These are phyloP conservation scores for Solanum appendiculatum DNA, from an alignment of 257 asterid species.

Conservation along the genomic window DNA sequence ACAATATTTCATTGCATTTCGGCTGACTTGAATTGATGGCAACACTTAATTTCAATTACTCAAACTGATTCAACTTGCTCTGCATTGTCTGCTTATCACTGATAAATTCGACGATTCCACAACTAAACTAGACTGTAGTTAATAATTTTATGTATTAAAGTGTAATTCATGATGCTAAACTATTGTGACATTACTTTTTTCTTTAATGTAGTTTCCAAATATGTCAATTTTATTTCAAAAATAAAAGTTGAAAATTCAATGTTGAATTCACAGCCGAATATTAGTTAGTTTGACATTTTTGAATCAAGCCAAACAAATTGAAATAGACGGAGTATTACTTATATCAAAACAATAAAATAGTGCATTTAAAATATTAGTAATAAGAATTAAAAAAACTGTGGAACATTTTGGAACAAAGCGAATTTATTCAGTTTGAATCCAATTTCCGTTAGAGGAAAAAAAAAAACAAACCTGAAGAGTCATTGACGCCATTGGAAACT, in stretches of 20 bases:
- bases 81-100: not conserved
- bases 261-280: not conserved
- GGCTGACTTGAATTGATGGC: not conserved
- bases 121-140: not conserved
- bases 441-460: not conserved
- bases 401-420: not conserved
- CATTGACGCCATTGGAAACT: not conserved
- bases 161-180: not conserved
- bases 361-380: not conserved
- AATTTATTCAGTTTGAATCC: not conserved
- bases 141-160: not conserved
- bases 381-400: not conserved
- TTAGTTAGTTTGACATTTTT: not conserved
- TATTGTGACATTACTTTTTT: not conserved
- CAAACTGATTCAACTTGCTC: not conserved
- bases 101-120: not conserved
- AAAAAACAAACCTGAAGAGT: slow-evolving; percentile 41
- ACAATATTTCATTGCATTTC: not conserved
- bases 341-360: not conserved
- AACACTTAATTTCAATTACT: not conserved
- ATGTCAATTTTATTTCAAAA: not conserved
- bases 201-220: too few species aligned
- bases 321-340: not conserved
- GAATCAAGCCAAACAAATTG: not conserved
- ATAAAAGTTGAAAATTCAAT: not conserved